phyloP scores from a whole-genome alignment of 257 asterid genomes.

The Solanum ossicruentum region DNA sequence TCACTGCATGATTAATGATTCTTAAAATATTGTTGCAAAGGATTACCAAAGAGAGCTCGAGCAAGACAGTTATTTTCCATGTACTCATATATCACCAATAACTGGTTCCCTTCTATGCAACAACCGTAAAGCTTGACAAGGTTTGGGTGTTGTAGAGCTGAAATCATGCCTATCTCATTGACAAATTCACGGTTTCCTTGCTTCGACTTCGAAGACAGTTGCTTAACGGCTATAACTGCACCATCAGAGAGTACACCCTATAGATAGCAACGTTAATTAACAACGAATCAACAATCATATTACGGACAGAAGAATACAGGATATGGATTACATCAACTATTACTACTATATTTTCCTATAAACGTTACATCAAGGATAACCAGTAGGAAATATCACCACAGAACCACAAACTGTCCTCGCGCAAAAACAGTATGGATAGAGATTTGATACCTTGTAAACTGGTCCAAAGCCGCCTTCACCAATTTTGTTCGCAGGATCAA shows the following conservation, averaged over 20 bases:
- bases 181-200: conserved; percentile 38
- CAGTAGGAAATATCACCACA: not conserved
- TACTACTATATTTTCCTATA: not conserved
- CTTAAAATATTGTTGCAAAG: not conserved
- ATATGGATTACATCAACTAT: not conserved
- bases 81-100: conserved; percentile 32
- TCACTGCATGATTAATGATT: not conserved
- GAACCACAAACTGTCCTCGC: not conserved
- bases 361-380: not conserved
- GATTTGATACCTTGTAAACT: conserved; percentile 24
- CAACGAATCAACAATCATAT: not conserved
- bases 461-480: conserved; percentile 46
- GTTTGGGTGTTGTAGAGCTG: conserved; percentile 38
- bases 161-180: conserved; percentile 39
- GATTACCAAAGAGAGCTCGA: conserved; percentile 33
- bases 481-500: conserved; percentile 26
- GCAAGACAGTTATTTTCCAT: conserved; percentile 36
- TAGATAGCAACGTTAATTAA: not conserved
- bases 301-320: not conserved
- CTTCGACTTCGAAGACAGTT: conserved; percentile 32
- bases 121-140: conserved; percentile 38
- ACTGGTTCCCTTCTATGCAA: conserved; percentile 40
- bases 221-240: conserved; percentile 28
- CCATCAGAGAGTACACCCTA: conserved; percentile 32
- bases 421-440: not conserved